Base-by-base conservation (phyloP, 495 filamentous ascomycete genomes). In the Daldinia bambusicola region DNA sequence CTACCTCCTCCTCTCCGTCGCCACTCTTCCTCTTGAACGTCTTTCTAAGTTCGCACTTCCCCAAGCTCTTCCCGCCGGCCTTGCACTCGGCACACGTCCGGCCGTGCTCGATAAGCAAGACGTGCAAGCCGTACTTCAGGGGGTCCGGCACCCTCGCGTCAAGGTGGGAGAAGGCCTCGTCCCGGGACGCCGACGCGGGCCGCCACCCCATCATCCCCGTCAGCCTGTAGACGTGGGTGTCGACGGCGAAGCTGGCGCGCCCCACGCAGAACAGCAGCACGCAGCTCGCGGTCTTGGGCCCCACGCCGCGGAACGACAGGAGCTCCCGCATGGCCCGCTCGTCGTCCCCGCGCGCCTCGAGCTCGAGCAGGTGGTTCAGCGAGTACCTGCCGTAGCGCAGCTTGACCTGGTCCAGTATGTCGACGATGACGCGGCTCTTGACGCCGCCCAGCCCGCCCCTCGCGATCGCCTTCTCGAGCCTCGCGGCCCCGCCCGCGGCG, bases 201-300 rank as follows among this genome's bases (percentile, higher is more conserved):
- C 94, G 83, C 94, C 94, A 98, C 13, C 89, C 88, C 0, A 97
- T 85, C 84, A 91, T 90, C 41, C 89, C 90, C 71, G 86, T 87
- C 59, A 95, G 84, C 2, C 94, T 87, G 74, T 89, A 89, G 37
- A 94, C 91, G 71, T 95, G 92, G 0, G 92, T 95, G 70, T 95
- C 92, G n/a, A 95, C 92, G 0, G 92, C 91, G 74, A 94, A 94
- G 71, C 86, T 89, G 4, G 89, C 87, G 1, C 90, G 85, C 50
- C 87, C 84, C 55, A 93, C 84, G 73, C 91, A 93, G 79, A 95
- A 95, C 5, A 95, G 81, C 18, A 91, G 70, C 20, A 93, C 91
- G 74, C 94, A 98, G 31, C 90, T 89, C 13, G 94, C 94, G 0
- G 94, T 97, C 80, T 97, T 98, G 60, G 90, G 88, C 0, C 93